Conservation (phyloP, 129 eudicot genomes). For the Arctium lappa region DNA sequence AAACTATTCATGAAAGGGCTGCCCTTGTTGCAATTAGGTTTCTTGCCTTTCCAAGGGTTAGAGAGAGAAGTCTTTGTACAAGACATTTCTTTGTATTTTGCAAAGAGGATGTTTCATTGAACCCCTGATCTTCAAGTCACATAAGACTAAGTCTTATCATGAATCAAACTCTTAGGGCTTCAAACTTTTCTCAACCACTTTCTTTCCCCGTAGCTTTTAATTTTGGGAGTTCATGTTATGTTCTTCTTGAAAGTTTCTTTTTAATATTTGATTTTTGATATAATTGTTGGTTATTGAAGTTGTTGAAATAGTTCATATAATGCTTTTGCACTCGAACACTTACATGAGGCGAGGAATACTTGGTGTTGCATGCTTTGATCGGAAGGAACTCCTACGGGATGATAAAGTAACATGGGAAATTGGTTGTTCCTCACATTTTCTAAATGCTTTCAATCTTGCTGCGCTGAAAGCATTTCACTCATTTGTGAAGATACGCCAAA, state of each 20-base stretch:
- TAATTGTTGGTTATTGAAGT: constrained; percentile 11
- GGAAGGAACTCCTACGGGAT: constrained; percentile 28
- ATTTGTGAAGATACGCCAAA: constrained; percentile 21
- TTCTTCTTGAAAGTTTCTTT: background rate
- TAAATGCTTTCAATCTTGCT: constrained; percentile 31
- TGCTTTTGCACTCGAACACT: constrained; percentile 40
- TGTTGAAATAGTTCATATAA: constrained; percentile 30
- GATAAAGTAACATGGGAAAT: constrained; percentile 26
- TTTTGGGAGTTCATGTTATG: background rate
- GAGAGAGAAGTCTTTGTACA: no score
- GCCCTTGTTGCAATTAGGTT: no score
- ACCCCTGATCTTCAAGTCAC: no score
- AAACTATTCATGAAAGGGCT: no score
- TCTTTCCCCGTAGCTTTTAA: background rate
- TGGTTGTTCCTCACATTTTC: constrained; percentile 25
- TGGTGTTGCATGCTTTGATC: constrained; percentile 31
- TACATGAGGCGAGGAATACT: constrained; percentile 41
- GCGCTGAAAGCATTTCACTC: constrained; percentile 33
- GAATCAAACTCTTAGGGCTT: background rate
- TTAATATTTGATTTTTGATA: background rate
- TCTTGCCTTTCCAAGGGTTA: no score
- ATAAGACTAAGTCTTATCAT: no score
- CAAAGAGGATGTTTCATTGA: no score
- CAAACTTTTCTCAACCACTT: background rate
- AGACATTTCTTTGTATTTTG: no score